Conservation (phyloP, 371 early-diverging fungal genomes). For the Rhizomucor pusillus region DNA sequence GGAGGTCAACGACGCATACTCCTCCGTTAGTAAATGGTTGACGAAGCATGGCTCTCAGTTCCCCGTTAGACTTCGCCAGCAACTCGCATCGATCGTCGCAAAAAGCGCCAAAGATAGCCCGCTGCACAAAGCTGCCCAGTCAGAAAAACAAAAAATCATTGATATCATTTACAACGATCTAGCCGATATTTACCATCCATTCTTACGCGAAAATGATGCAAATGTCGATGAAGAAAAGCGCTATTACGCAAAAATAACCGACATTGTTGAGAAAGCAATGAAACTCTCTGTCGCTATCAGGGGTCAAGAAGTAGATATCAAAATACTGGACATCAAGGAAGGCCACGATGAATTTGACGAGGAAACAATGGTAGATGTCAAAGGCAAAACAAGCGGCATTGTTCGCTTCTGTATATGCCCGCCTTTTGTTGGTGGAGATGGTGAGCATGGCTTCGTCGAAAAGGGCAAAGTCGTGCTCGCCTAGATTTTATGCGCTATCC, state of each 20-base stretch:
- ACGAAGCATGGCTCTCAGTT: slow-evolving; percentile 42
- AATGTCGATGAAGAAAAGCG: slow-evolving; percentile 20
- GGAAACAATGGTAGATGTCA: slow-evolving; percentile 23
- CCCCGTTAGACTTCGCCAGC: slow-evolving; percentile 56
- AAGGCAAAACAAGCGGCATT: slow-evolving; percentile 19
- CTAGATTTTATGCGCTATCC: too few species aligned
- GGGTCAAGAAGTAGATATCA: slow-evolving; percentile 57
- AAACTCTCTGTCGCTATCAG: slow-evolving; percentile 55
- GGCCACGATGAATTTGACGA: slow-evolving; percentile 42
- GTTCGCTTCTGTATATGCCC: slow-evolving; percentile 31
- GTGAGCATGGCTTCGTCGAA: too few species aligned
- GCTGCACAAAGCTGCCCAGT: slow-evolving; percentile 43
- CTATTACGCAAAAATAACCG: slow-evolving; percentile 42
- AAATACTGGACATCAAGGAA: slow-evolving; percentile 41
- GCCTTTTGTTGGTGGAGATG: slow-evolving; percentile 28
- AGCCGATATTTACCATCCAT: slow-evolving; percentile 43
- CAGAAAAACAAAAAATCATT: slow-evolving; percentile 27
- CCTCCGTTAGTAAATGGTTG: slow-evolving; percentile 51
- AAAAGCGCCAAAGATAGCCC: slow-evolving; percentile 44
- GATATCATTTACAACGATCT: slow-evolving; percentile 41
- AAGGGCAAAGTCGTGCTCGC: too few species aligned
- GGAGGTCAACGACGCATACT: slow-evolving; percentile 52
- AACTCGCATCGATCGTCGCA: slow-evolving; percentile 54
- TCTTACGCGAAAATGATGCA: slow-evolving; percentile 39
- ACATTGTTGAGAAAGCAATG: slow-evolving; percentile 55